Evolutionary conservation across 805 yeast species (phyloP).

Genomic region (Vanderwaltozyma polyspora): DNA sequence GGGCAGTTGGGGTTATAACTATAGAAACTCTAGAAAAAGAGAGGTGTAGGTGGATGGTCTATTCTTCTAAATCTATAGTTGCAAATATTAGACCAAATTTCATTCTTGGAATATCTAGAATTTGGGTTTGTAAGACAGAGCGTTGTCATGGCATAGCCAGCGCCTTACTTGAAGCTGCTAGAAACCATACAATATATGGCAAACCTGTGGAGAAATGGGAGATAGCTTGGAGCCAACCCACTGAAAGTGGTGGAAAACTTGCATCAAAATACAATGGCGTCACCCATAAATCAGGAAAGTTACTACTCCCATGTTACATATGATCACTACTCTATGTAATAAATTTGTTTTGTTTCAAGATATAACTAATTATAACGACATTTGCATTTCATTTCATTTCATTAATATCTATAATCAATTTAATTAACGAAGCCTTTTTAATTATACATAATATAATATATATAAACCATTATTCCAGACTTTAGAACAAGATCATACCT

Average conservation of each 20-base stretch:
- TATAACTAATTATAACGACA: no score
- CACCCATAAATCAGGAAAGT: constrained; percentile 31
- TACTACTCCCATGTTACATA: constrained; percentile 24
- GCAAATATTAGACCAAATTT: constrained; percentile 33
- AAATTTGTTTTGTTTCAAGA: no score
- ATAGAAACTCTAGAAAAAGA: constrained; percentile 34
- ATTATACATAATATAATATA: no score
- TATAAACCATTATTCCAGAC: no score
- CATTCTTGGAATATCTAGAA: constrained; percentile 39
- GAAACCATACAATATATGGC: constrained; percentile 40
- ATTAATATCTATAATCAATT: no score
- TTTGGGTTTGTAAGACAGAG: constrained; percentile 34
- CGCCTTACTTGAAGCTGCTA: constrained; percentile 34
- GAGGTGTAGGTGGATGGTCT: constrained; percentile 50
- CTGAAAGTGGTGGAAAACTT: constrained; percentile 49
- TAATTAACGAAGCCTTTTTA: no score
- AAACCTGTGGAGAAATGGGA: constrained; percentile 30
- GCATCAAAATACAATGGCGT: constrained; percentile 48
- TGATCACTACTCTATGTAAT: no score
- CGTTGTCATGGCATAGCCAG: constrained; percentile 43
- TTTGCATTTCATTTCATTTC: no score
- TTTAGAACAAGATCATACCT: no score
- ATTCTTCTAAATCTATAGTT: constrained; percentile 39
- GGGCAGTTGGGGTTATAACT: constrained; percentile 47
- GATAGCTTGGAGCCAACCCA: constrained; percentile 66